Evolutionary conservation across 306 rosid genomes (phyloP), one percentile per base, ranked within the genome.

Genomic region (Sesbania bispinosa): DNA sequence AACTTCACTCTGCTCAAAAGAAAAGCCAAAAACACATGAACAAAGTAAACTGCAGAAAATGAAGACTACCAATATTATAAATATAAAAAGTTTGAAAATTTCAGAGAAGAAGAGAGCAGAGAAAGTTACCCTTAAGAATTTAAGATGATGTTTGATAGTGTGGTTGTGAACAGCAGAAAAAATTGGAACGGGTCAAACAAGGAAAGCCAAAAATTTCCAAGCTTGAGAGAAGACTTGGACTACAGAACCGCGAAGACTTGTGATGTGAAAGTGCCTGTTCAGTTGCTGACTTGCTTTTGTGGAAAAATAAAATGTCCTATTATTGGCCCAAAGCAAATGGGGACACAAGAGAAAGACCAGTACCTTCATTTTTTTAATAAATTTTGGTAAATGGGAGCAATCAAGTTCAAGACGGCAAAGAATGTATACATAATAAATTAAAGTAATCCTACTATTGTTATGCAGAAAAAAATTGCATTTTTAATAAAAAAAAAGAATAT

Each of bases 111-210:
- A 42, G 51, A 11, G 69, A 54, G n/a, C 6, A 54, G 16, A 41
- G 30, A 67, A n/a, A 20, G 77, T 24, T 51, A 33, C 41, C 63
- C 64, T 18, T 15, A n/a, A 2, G 38, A 18, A 24, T 10, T 54
- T 39, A 3, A 58, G 45, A 66, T 47, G 42, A 62, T 48, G 59
- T 1, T 2, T 18, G 69, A 45, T 38, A 18, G 48, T 23, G 64
- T 16, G 47, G 59, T 6, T 23, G 67, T 45, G 68, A 52, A 76
- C n/a, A 32, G 21, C 13, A 9, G 33, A 48, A 19, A 51, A 23
- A 16, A 41, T 39, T 41, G 63, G 53, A 71, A 30, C 78, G 81
- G 85, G 81, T 81, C 85, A 81, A 76, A 81, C 29, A 81, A 63
- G 85, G 61, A 14, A 70, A 29, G 69, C 75, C 60, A 38, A 62